Base-by-base conservation (phyloP, 2,329 filamentous ascomycete genomes). In the Penicillium aurantiogriseum region DNA sequence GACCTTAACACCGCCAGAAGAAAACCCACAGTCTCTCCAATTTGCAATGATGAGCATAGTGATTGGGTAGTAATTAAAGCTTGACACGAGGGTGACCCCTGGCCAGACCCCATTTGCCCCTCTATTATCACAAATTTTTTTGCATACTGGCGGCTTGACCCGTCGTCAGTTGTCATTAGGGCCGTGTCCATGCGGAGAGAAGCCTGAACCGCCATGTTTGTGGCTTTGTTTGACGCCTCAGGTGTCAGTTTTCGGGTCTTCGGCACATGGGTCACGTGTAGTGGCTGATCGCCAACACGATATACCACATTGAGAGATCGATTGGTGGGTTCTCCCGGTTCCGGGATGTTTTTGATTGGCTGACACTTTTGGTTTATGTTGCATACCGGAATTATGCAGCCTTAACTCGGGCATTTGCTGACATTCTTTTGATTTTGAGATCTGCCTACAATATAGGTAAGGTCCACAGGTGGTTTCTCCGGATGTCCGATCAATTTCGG, bases 201-300 rank as follows among this genome's bases (percentile, higher is more conserved):
- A 51, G 27, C 38, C 49, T 43, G 50, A 29, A 29, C 36, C 27
- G 7, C 3, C 15, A 19, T 23, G 17, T 38, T 38, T 25, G 35
- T 39, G 51, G 13, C 21, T 19, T 45, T 17, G 4, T 15, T 54
- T 29, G 23, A 9, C 17, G n/a, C 54, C 54, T 56, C 13, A 56
- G 54, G 54, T 25, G 27, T 27, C 19, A 8, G 21, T 27, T 25
- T 8, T 19, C 54, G 54, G 54, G 27, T 56, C 23, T 46, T 53
- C 54, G 54, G 54, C 54, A 56, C 42, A 29, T 2, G 0, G 4
- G 27, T 53, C 48, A 56, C 49, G 54, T 56, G 54, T 1, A 1
- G 0, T 3, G 3, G 0, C 8, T 9, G 35, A 52, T 56, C 47
- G 48, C 27, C 42, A 40, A 4, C 11, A 5, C 8, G 5, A 19